phyloP scores from a whole-genome alignment of 768 basidiomycete genomes.

The Polyporus arcularius region DNA sequence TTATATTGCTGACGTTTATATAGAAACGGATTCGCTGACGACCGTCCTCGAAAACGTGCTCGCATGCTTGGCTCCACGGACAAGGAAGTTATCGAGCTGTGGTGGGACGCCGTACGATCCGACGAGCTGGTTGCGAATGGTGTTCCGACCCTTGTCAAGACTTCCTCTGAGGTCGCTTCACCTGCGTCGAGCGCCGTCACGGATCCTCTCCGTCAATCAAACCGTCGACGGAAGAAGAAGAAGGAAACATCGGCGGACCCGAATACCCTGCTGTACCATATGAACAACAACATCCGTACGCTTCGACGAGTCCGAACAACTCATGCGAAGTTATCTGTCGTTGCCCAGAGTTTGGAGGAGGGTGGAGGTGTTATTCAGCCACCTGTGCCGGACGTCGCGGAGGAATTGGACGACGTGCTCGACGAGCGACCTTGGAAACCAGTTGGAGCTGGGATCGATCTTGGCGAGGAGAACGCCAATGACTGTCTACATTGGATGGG shows the following conservation, averaged over 20 bases:
- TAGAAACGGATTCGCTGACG: slow-evolving; percentile 35
- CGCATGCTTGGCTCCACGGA: slow-evolving; percentile 46
- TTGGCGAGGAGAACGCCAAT: slow-evolving; percentile 60
- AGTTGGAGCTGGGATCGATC: slow-evolving; percentile 39
- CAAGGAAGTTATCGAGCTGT: slow-evolving; percentile 54
- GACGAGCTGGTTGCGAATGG: slow-evolving; percentile 65
- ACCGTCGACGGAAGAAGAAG: slow-evolving; percentile 36
- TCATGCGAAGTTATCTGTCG: slow-evolving; percentile 67
- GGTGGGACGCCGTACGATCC: slow-evolving; percentile 76
- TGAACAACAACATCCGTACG: slow-evolving; percentile 78
- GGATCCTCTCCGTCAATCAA: slow-evolving; percentile 25
- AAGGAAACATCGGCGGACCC: slow-evolving; percentile 24
- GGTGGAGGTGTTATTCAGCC: slow-evolving; percentile 18
- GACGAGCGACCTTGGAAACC: slow-evolving; percentile 65
- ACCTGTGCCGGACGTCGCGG: slow-evolving; percentile 6
- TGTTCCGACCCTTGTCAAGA: slow-evolving; percentile 47
- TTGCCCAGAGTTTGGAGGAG: slow-evolving; percentile 43
- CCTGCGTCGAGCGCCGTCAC: slow-evolving; percentile 18
- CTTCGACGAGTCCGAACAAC: slow-evolving; percentile 73
- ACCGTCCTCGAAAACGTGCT: slow-evolving; percentile 63
- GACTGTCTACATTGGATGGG: slow-evolving; percentile 75
- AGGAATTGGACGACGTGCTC: slow-evolving; percentile 37
- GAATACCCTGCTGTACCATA: slow-evolving; percentile 57
- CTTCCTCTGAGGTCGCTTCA: slow-evolving; percentile 25
- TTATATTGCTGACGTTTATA: slow-evolving; percentile 5